Conservation (phyloP, 2,329 filamentous ascomycete species). For the Chrysoporthe cubensis region DNA sequence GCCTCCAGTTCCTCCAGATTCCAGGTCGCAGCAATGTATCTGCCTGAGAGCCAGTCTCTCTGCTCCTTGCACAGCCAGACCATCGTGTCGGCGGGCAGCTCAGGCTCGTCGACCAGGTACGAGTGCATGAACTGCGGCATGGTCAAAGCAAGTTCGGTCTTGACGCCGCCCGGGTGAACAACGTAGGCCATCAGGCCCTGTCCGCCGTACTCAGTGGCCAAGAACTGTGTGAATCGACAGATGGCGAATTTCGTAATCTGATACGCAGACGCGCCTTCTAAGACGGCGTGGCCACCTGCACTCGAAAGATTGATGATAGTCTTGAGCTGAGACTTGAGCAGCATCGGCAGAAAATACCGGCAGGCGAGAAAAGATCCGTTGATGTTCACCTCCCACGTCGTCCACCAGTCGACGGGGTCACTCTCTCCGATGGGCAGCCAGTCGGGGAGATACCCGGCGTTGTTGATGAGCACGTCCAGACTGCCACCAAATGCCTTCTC, state of each 20-base stretch:
- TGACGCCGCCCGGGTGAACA: conserved; percentile 51
- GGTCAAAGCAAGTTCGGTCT: conserved; percentile 40
- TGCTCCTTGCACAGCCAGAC: conserved; percentile 46
- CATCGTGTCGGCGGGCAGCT: conserved; percentile 48
- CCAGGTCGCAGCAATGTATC: conserved; percentile 51
- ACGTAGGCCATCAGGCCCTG: conserved; percentile 46
- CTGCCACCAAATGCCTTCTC: conserved; percentile 30
- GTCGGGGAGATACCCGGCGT: conserved; percentile 42
- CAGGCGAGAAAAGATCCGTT: conserved; percentile 51
- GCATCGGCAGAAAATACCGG: conserved; percentile 52
- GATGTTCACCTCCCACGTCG: conserved; percentile 54
- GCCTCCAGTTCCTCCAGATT: conserved; percentile 49
- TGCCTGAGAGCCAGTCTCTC: conserved; percentile 49
- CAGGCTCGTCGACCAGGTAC: conserved; percentile 41
- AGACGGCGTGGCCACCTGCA: conserved; percentile 41
- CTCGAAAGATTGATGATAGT: conserved; percentile 48
- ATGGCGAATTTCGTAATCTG: conserved; percentile 50
- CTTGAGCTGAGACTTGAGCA: conserved; percentile 42
- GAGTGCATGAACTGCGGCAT: conserved; percentile 20
- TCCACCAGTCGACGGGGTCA: conserved; percentile 49
- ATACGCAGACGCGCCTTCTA: conserved; percentile 47
- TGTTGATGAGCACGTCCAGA: conserved; percentile 46
- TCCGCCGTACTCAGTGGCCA: conserved; percentile 46
- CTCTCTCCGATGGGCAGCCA: conserved; percentile 42
- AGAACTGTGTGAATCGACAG: conserved; percentile 48